Base-by-base conservation (phyloP, 768 basidiomycete genomes). In the Leucogyrophana mollusca region DNA sequence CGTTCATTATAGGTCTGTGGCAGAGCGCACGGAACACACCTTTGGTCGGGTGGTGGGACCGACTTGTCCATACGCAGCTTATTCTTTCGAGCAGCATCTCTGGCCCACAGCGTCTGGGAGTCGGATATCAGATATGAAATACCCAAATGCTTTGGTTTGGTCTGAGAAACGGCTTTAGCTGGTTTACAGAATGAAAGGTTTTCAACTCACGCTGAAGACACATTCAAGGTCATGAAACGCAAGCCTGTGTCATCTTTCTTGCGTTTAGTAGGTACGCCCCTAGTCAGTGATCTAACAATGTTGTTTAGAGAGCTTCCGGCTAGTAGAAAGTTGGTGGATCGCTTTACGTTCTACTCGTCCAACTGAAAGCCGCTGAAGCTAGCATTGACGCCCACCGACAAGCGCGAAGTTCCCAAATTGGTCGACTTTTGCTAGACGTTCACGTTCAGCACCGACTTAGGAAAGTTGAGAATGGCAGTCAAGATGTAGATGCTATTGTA, bases 251-350 rank as follows among this genome's bases (percentile, higher is more conserved):
- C 90, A 71, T 91, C 88, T 54, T 80, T 78, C 66, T 83, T 87
- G 78, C 81, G 57, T 88, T 89, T 23, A n/a, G n/a, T n/a, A n/a
- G 90, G 88, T 38, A 90, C 78, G 48, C 89, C 89, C 64, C 89
- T 78, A 49, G 89, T 88, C 89, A 90, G 90, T 24, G 17, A 47
- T 49, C 14, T 21, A 25, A 45, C 7, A 35, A 30, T n/a, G n/a
- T n/a, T n/a, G n/a, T n/a, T n/a, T n/a, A n/a, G n/a, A n/a, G n/a
- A n/a, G n/a, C n/a, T n/a, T n/a, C n/a, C n/a, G n/a, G n/a, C n/a
- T n/a, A n/a, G n/a, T n/a, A n/a, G n/a, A n/a, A n/a, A n/a, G n/a
- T n/a, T n/a, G n/a, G n/a, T n/a, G n/a, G n/a, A n/a, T n/a, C n/a
- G n/a, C n/a, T n/a, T n/a, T n/a, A n/a, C n/a, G n/a, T n/a, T n/a